Evolutionary conservation across 2,329 filamentous ascomycete genomes (phyloP), one percentile per base, ranked within the genome.

Genomic region (Xylaria polymorpha): DNA sequence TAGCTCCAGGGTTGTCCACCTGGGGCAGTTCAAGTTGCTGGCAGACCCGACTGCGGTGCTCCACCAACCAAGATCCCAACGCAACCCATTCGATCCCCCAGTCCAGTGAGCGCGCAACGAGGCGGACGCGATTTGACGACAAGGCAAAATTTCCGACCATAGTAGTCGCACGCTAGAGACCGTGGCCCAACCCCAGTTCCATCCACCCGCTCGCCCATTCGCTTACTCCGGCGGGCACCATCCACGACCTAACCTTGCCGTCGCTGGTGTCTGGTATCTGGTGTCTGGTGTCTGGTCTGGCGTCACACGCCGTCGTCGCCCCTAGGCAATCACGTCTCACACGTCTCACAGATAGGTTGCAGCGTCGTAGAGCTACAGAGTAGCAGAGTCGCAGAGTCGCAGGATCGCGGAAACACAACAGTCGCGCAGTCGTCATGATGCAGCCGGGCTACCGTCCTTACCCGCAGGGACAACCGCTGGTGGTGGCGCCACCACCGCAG

Each of bases 391-490:
- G 43, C 60, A 32, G 29, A 41, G 62, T 43, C 68, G 58, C 61
- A 57, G 44, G 62, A n/a, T 55, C 35, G 51, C 51, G n/a, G 51
- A 53, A 7, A 53, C 53, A 56, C 43, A 61, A 37, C 66, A 60
- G 59, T 53, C 55, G 25, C 32, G 43, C 61, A 64, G 56, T 18
- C 75, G 53, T 25, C 76, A 82, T 76, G 74, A 87, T 88, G 86
- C 86, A 87, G 80, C 80, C 81, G 67, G 84, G 85, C 72, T 87
- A 85, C 76, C 85, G 85, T 71, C 79, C 80, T 64, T 86, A 85
- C 78, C 81, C 83, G 76, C 84, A 74, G 68, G 77, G 85, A 73
- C 85, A 85, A 78, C 81, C 81, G 74, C 15, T 71, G 62, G 58
- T 65, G 50, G 64, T 64, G 60, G 61, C 64, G 53, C 64, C 63